These are phyloP conservation scores for Vachellia pachyceras DNA, from an alignment of 306 rosid genomes.

Conservation along the genomic window DNA sequence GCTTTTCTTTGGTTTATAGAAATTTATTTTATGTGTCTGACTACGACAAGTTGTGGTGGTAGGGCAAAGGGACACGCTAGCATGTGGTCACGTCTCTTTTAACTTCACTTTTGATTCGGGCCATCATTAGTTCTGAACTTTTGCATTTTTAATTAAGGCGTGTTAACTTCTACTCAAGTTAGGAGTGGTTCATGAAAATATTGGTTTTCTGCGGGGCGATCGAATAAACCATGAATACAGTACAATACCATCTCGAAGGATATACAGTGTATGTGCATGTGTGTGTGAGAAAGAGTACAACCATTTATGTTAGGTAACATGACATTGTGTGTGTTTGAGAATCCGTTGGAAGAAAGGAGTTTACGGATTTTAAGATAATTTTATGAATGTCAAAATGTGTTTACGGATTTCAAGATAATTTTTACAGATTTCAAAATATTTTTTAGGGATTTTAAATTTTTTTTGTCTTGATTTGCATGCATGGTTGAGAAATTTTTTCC, in stretches of 20 bases:
- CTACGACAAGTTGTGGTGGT: constrained; percentile 36
- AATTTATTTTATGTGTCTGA: background rate
- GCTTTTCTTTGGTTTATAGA: background rate
- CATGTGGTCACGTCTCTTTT: constrained; percentile 37
- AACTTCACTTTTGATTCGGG: constrained; percentile 41
- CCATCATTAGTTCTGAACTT: background rate
- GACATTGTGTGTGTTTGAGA: too few species aligned
- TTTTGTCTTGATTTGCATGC: too few species aligned
- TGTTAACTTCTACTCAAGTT: background rate
- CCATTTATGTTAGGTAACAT: background rate
- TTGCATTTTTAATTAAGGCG: background rate
- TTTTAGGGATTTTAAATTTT: too few species aligned
- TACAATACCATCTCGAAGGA: too few species aligned
- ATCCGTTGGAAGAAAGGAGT: too few species aligned
- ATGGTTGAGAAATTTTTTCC: too few species aligned
- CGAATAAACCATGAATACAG: background rate
- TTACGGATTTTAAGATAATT: too few species aligned
- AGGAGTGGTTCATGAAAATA: background rate
- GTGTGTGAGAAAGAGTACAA: background rate
- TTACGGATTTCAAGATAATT: too few species aligned
- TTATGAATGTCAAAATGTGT: too few species aligned
- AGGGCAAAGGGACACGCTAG: constrained; percentile 21
- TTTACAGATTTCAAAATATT: too few species aligned
- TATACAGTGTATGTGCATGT: background rate
- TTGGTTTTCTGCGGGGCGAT: background rate